Evolutionary conservation across 1,284 basidiomycete genomes (phyloP).

Genomic region (Puccinia hordei): DNA sequence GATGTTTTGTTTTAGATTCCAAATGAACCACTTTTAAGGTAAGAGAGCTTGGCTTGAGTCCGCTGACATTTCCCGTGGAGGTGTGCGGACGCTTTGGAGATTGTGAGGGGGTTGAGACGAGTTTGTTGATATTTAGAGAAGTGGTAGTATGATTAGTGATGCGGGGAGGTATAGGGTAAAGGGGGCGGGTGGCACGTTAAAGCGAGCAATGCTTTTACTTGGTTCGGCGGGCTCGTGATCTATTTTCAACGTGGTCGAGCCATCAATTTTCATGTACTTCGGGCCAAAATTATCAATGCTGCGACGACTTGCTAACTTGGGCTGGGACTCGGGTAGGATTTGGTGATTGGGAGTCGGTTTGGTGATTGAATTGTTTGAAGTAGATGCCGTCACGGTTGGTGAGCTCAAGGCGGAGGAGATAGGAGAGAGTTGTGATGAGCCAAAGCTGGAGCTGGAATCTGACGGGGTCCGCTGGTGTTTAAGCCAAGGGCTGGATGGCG

Average conservation of each 20-base stretch:
- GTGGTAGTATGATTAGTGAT: not conserved
- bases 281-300: constrained; percentile 21
- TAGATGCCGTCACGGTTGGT: not conserved
- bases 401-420: constrained; percentile 20
- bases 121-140: too few relatives aligned
- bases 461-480: constrained; percentile 1
- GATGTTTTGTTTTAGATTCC: constrained; percentile 42
- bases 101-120: not conserved
- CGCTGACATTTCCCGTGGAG: constrained; percentile 4
- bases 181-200: not conserved
- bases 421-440: constrained; percentile 28
- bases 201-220: not conserved
- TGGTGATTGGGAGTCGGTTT: not conserved
- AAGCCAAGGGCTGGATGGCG: not conserved
- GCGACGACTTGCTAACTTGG: not conserved
- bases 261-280: not conserved
- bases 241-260: not conserved
- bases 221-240: constrained; percentile 21
- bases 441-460: constrained; percentile 41
- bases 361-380: not conserved
- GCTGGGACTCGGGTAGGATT: not conserved
- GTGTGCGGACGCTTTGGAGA: constrained; percentile 34
- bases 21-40: constrained; percentile 24
- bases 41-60: constrained; percentile 1
- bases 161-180: constrained; percentile 40